Conservation (phyloP, 2,329 filamentous ascomycete genomes). For the Fusarium musae region DNA sequence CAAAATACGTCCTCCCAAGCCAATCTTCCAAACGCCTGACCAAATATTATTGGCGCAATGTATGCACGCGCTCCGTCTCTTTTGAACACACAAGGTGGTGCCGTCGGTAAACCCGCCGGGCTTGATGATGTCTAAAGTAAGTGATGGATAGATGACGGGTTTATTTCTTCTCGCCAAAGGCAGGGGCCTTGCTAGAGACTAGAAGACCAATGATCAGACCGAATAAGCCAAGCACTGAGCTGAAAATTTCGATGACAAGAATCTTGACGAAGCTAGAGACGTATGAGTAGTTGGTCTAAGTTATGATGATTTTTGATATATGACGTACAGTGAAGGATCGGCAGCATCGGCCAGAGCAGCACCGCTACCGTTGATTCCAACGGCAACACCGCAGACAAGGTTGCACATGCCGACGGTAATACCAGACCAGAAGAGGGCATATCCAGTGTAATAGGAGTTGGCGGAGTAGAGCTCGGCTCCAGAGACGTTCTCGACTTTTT, state of each 20-base stretch:
- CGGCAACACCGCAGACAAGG: slow-evolving; percentile 92
- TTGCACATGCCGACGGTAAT: slow-evolving; percentile 96
- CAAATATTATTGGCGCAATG: slow-evolving; percentile 53
- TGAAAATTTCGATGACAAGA: slow-evolving; percentile 99
- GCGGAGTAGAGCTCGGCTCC: slow-evolving; percentile 75
- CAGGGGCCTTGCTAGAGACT: slow-evolving; percentile 82
- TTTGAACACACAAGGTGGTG: slow-evolving; percentile 37
- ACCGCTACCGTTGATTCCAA: slow-evolving; percentile 97
- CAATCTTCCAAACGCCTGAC: slow-evolving; percentile 56
- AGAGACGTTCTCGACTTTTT: slow-evolving; percentile 78
- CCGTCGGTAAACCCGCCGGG: slow-evolving; percentile 18
- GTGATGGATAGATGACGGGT: not conserved
- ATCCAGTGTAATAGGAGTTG: slow-evolving; percentile 92
- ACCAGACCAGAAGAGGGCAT: slow-evolving; percentile 94
- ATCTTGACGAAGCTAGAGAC: slow-evolving; percentile 90
- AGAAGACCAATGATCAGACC: slow-evolving; percentile 94
- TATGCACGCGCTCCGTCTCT: slow-evolving; percentile 44
- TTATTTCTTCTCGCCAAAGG: slow-evolving; percentile 66
- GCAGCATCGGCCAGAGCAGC: slow-evolving; percentile 96
- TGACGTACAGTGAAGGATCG: slow-evolving; percentile 83
- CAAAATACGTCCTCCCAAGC: slow-evolving; percentile 47
- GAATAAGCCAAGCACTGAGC: slow-evolving; percentile 94
- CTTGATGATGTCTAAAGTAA: slow-evolving; percentile 30
- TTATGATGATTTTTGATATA: not conserved
- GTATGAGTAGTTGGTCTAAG: slow-evolving; percentile 36